Evolutionary conservation across 1,139 yeast genomes (phyloP).

Genomic region (Saccharomyces hybrid): DNA sequence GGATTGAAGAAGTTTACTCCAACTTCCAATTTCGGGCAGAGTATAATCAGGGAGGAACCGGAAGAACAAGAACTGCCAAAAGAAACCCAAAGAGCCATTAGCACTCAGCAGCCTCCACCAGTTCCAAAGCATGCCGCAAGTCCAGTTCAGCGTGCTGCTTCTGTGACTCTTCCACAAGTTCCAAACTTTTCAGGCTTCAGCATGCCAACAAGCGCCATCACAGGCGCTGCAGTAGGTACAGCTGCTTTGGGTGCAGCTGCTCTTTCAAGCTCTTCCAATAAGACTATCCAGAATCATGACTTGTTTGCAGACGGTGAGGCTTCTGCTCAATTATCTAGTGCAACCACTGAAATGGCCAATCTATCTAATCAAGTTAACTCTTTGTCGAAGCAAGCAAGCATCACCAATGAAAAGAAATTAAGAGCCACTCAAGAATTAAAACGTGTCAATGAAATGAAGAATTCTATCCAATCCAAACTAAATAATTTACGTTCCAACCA

Average conservation of each 20-base stretch:
- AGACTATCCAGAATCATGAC: conserved; percentile 36
- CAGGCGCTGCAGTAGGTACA: conserved; percentile 12
- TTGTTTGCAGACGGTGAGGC: conserved; percentile 51
- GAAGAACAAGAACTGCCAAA: conserved; percentile 21
- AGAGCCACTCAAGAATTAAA: conserved; percentile 72
- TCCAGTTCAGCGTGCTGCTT: conserved; percentile 23
- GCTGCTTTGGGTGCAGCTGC: conserved; percentile 11
- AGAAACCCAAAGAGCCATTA: background rate
- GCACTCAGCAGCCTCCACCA: conserved; percentile 9
- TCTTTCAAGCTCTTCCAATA: conserved; percentile 7
- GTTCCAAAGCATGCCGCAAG: conserved; percentile 19
- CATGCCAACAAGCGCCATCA: conserved; percentile 13
- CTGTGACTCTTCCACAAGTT: conserved; percentile 24
- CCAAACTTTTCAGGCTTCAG: conserved; percentile 26
- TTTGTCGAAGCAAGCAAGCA: conserved; percentile 64
- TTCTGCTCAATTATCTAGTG: conserved; percentile 63
- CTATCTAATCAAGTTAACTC: conserved; percentile 79
- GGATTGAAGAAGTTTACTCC: conserved; percentile 36
- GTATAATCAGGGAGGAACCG: conserved; percentile 38
- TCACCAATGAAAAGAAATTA: conserved; percentile 60
- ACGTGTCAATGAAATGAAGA: conserved; percentile 53
- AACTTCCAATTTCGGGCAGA: conserved; percentile 54
- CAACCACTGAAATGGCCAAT: conserved; percentile 81
- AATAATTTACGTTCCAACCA: conserved; percentile 60
- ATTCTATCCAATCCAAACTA: conserved; percentile 65